Percentiles rank a stretch among this genome's conserved stretches.
These are phyloP conservation scores for Coemansia aciculifera DNA, from an alignment of 192 early-diverging fungal genomes.

Conservation along the genomic window DNA sequence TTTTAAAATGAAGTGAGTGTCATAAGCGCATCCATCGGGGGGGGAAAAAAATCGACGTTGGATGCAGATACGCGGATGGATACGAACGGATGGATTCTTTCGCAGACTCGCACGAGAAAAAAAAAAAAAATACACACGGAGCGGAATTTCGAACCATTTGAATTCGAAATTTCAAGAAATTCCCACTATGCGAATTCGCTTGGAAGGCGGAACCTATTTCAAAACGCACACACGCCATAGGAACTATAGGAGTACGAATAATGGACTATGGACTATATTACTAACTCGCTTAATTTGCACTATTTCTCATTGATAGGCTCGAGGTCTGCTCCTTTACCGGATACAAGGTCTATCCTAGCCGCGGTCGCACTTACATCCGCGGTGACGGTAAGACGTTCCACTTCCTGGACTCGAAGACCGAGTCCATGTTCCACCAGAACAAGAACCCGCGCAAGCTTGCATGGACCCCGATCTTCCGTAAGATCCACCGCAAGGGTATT, in stretches of 20 bases:
- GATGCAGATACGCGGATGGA: neutral
- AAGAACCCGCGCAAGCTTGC: conserved; percentile 96
- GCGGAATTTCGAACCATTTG: neutral
- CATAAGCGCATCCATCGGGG: conserved; percentile 20
- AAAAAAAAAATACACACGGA: neutral
- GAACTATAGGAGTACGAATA: neutral
- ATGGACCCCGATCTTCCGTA: conserved; percentile 97
- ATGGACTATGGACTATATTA: neutral
- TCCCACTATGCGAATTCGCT: neutral
- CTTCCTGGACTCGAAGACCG: conserved; percentile 95
- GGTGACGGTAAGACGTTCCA: conserved; percentile 85
- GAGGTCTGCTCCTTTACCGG: conserved; percentile 97
- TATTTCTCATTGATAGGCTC: conserved; percentile 57
- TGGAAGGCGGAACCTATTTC: neutral
- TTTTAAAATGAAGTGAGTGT: conserved; percentile 38
- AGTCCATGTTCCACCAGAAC: conserved; percentile 96
- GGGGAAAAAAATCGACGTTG: conserved; percentile 1
- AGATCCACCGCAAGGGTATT: conserved; percentile 98
- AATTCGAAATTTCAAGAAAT: neutral
- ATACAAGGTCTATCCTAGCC: conserved; percentile 99
- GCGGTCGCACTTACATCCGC: conserved; percentile 92
- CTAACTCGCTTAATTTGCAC: neutral
- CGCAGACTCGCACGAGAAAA: neutral
- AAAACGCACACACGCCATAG: neutral
- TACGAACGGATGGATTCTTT: conserved; percentile 7